Base-by-base conservation (phyloP, 768 basidiomycete species). In the Collybia mongolica region DNA sequence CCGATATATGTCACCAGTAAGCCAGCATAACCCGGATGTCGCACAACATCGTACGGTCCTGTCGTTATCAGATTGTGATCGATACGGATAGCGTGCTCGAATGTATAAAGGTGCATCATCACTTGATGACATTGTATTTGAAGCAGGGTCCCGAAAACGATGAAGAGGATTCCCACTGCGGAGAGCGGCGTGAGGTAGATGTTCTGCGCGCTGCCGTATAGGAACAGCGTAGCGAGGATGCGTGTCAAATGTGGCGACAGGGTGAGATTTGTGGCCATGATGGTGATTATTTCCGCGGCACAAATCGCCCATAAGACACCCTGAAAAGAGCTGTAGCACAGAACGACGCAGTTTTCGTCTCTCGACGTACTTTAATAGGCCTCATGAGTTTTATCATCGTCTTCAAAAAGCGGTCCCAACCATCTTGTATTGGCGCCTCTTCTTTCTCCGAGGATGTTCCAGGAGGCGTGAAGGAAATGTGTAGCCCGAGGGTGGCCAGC, bases 91-190 rank as follows among this genome's bases (percentile, higher is more conserved):
- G 43, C 39, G n/a, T 50, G 22, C 24, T 49, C 39, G 22, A 54
- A 50, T 6, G 53, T 54, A 19, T 71, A 74, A 26, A 67, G 57
- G 12, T 55, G 42, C 12, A 67, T 69, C 23, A 76, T 62, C 8
- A 55, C 55, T 11, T 55, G 66, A 54, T 68, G 75, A 50, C 70
- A 76, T 49, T 57, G 57, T 8, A 69, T 24, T 22, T 73, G 74
- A 5, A 76, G 54, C 2, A 62, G 32, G 5, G 63, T 48, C 5
- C 72, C 75, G 20, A 55, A 46, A 7, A 65, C 20, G 2, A 64
- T 60, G 12, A 68, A 5, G 29, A 61, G 15, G 15, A 61, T 50
- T 7, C 73, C 68, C 17, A 65, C 3, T 6, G 69, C n/a, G 46
- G 74, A 65, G 47, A 69, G 2, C 6, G 57, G 51, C 52, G 61